phyloP scores from a whole-genome alignment of 2,329 filamentous ascomycete genomes.

The Fusarium bactridioides region DNA sequence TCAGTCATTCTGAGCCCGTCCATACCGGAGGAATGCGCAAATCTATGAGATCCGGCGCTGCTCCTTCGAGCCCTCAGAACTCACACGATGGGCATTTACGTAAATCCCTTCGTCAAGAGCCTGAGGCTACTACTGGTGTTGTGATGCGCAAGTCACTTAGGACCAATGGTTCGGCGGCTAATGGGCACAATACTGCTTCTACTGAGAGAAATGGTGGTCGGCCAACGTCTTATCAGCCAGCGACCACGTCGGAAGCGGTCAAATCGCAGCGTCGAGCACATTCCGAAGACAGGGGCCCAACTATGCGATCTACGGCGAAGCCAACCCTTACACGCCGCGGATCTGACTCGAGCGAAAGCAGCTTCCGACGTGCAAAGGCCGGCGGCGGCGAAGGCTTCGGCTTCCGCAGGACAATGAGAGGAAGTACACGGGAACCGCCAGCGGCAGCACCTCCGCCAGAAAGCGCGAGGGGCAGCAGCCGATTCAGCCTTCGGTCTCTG shows the following conservation, averaged over 20 bases:
- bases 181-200: neutral
- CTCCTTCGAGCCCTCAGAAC: slow-evolving; percentile 3
- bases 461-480: slow-evolving; percentile 53
- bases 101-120: slow-evolving; percentile 34
- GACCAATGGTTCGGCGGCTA: slow-evolving; percentile 15
- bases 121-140: slow-evolving; percentile 12
- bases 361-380: slow-evolving; percentile 74
- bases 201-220: slow-evolving; percentile 24
- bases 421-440: slow-evolving; percentile 36
- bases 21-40: slow-evolving; percentile 45
- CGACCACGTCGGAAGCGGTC: slow-evolving; percentile 13
- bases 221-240: slow-evolving; percentile 45
- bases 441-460: slow-evolving; percentile 39
- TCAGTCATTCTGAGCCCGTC: slow-evolving; percentile 6
- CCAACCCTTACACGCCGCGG: slow-evolving; percentile 58
- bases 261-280: slow-evolving; percentile 37
- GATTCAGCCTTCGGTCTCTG: slow-evolving; percentile 74
- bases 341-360: slow-evolving; percentile 79
- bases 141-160: slow-evolving; percentile 40
- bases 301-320: slow-evolving; percentile 35
- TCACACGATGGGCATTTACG: slow-evolving; percentile 26
- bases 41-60: slow-evolving; percentile 42
- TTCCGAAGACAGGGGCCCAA: slow-evolving; percentile 36
- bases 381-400: slow-evolving; percentile 58
- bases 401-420: slow-evolving; percentile 79